A percentile compares a stretch with the other conserved stretches of the same genome.
Evolutionary conservation across 2,329 filamentous ascomycete genomes (phyloP).

Genomic region (Thielaviopsis ethacetica): DNA sequence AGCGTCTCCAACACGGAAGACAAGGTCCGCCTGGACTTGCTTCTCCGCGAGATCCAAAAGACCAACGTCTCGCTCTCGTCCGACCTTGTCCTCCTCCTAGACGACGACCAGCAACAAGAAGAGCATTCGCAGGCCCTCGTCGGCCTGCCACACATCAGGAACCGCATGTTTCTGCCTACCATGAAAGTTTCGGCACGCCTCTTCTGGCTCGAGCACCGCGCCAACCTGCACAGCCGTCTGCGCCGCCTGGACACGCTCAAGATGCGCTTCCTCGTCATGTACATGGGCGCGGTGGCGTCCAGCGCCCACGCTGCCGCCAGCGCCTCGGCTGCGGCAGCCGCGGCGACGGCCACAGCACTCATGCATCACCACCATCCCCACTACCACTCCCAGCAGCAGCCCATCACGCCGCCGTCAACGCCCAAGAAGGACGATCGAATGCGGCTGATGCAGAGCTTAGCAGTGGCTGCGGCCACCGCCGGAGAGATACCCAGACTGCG

Average conservation of each 20-base stretch:
- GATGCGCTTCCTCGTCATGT: conserved; percentile 48
- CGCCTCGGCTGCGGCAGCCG: not conserved
- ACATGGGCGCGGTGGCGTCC: conserved; percentile 40
- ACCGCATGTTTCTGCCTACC: conserved; percentile 16
- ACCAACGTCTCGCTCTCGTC: conserved; percentile 26
- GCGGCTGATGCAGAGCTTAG: conserved; percentile 9
- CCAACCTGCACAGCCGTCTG: conserved; percentile 38
- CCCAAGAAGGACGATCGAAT: conserved; percentile 7
- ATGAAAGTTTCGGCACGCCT: conserved; percentile 34
- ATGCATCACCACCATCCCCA: not conserved
- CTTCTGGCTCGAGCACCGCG: conserved; percentile 40
- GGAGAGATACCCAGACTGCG: conserved; percentile 2
- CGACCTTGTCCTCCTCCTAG: conserved; percentile 30
- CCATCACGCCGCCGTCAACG: conserved; percentile 4
- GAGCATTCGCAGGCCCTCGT: conserved; percentile 12
- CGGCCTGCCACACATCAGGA: conserved; percentile 8
- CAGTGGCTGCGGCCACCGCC: not conserved
- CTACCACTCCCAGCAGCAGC: not conserved
- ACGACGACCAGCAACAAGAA: conserved; percentile 25
- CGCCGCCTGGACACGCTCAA: conserved; percentile 43
- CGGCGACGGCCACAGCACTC: not conserved
- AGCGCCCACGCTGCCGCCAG: conserved; percentile 16
- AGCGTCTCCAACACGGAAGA: conserved; percentile 43
- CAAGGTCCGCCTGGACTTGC: conserved; percentile 39
- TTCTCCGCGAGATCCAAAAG: conserved; percentile 46